Evolutionary conservation across 352 stramenopile genomes (phyloP).

Genomic region (Pythium graminicola): DNA sequence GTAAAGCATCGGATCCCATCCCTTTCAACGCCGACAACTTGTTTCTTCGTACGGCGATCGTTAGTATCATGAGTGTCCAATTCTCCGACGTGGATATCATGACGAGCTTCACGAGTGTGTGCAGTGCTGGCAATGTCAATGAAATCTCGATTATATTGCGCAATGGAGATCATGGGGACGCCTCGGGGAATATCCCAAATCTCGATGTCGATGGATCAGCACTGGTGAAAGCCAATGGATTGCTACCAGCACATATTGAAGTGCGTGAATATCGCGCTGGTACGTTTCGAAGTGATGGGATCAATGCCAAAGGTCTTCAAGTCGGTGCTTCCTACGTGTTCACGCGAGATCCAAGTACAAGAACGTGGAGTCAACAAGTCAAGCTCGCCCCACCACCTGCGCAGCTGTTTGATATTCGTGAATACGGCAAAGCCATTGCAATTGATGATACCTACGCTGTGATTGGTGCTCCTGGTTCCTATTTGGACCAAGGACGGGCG

Average conservation of each 20-base stretch:
- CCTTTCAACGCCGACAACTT: constrained; percentile 48
- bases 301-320: constrained; percentile 54
- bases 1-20: constrained; percentile 45
- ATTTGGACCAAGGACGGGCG: constrained; percentile 47
- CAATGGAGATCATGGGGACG: constrained; percentile 50
- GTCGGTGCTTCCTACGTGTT: constrained; percentile 73
- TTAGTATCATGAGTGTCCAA: constrained; percentile 48
- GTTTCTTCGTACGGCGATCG: constrained; percentile 44
- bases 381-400: constrained; percentile 47
- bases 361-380: constrained; percentile 44
- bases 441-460: constrained; percentile 46
- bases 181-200: constrained; percentile 48
- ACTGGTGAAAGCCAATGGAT: constrained; percentile 34
- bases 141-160: constrained; percentile 53
- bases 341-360: constrained; percentile 19
- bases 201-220: constrained; percentile 38
- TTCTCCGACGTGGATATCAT: constrained; percentile 45
- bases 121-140: constrained; percentile 23
- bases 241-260: constrained; percentile 22
- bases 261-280: constrained; percentile 51
- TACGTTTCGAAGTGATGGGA: constrained; percentile 55
- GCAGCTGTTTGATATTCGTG: constrained; percentile 36
- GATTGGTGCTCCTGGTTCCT: constrained; percentile 54
- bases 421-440: constrained; percentile 50
- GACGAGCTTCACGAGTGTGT: constrained; percentile 47